A percentile compares a stretch with the other conserved stretches of the same genome.
Conservation (phyloP, 345 rosid species). For the Raphanus sativus region DNA sequence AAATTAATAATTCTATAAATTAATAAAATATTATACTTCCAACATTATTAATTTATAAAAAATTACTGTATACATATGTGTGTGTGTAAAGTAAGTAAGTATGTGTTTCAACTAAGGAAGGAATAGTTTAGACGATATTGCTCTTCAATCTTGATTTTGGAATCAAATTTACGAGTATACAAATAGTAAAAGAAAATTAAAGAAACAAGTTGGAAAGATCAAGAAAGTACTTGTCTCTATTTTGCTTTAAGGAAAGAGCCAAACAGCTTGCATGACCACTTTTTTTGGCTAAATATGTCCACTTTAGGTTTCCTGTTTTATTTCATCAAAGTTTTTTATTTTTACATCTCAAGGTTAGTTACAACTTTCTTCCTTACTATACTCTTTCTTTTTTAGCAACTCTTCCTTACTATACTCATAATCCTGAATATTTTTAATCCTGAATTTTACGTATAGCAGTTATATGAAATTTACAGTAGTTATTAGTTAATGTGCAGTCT, state of each 20-base stretch:
- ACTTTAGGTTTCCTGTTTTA: slow-evolving; percentile 30
- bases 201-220: slow-evolving; percentile 22
- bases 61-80: too few species aligned
- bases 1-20: too few species aligned
- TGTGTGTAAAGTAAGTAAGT: neutral
- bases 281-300: neutral
- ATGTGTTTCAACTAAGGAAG: neutral
- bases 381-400: too few species aligned
- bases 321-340: neutral
- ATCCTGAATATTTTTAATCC: too few species aligned
- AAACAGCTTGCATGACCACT: slow-evolving; percentile 38
- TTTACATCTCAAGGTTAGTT: too few species aligned
- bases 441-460: too few species aligned
- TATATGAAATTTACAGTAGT: too few species aligned
- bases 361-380: too few species aligned
- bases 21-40: too few species aligned
- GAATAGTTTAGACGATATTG: neutral
- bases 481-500: too few species aligned
- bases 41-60: too few species aligned
- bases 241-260: slow-evolving; percentile 38
- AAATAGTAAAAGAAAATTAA: slow-evolving; percentile 10
- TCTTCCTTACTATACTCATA: too few species aligned
- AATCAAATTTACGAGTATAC: neutral
- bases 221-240: slow-evolving; percentile 2
- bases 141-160: neutral